phyloP scores from a whole-genome alignment of 805 yeast species.

The Starmerella floris region DNA sequence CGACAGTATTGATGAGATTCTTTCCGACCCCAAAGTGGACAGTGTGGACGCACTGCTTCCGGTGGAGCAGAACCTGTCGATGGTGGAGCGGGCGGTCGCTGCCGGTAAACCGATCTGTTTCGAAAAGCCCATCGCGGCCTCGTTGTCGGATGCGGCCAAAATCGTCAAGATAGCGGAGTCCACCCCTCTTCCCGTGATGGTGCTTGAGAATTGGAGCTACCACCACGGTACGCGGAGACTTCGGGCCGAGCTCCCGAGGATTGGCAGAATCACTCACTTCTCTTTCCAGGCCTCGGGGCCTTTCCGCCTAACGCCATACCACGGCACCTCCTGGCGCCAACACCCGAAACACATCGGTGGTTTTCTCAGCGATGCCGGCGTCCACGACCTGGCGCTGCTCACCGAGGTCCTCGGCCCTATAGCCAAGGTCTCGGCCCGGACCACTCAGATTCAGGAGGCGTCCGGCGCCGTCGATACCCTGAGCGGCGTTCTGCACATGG shows the following conservation, averaged over 20 bases:
- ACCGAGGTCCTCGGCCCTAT: conserved; percentile 72
- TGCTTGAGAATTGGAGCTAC: conserved; percentile 81
- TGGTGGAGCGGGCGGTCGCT: conserved; percentile 55
- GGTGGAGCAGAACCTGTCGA: conserved; percentile 62
- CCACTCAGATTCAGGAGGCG: conserved; percentile 60
- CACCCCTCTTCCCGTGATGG: conserved; percentile 53
- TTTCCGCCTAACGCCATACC: conserved; percentile 37
- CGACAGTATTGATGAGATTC: conserved; percentile 48
- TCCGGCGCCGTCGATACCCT: conserved; percentile 76
- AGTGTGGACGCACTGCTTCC: conserved; percentile 79
- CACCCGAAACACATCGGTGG: conserved; percentile 91
- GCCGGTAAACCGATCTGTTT: conserved; percentile 66
- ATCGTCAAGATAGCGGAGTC: conserved; percentile 53
- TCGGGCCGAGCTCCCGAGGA: conserved; percentile 46
- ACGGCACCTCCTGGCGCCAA: conserved; percentile 70
- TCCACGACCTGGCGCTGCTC: conserved; percentile 79
- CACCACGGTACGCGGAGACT: conserved; percentile 45
- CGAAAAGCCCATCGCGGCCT: conserved; percentile 91
- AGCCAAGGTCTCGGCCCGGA: conserved; percentile 55
- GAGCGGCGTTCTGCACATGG: conserved; percentile 51
- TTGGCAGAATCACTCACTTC: conserved; percentile 45
- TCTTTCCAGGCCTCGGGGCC: conserved; percentile 37
- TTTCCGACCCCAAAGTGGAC: conserved; percentile 55
- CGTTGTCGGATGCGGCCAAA: conserved; percentile 62
- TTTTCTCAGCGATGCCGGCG: conserved; percentile 87